Conservation (phyloP, 345 rosid genomes). For the Eucalyptus cloeziana region DNA sequence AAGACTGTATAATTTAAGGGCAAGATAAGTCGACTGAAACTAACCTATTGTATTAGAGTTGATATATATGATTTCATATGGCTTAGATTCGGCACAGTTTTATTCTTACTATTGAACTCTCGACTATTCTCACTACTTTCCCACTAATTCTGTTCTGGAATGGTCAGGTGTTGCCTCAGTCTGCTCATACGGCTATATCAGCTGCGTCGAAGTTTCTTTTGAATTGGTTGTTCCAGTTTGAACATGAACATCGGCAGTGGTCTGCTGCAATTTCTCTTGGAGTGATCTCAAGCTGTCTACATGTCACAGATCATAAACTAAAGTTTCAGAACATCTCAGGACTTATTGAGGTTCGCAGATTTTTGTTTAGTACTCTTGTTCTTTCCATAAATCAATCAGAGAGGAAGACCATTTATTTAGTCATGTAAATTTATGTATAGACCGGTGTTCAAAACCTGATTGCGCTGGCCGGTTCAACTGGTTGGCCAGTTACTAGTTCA, state of each 20-base stretch:
- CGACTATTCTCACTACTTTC: neutral
- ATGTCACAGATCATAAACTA: slow-evolving; percentile 76
- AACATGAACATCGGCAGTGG: slow-evolving; percentile 94
- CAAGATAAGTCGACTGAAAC: neutral
- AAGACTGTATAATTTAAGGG: neutral
- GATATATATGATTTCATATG: neutral
- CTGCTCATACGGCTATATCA: slow-evolving; percentile 62
- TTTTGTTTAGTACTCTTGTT: neutral
- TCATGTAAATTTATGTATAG: neutral
- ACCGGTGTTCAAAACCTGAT: neutral
- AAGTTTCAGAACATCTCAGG: slow-evolving; percentile 59
- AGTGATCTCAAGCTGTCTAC: slow-evolving; percentile 58
- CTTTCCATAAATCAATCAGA: neutral
- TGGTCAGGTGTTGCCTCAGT: slow-evolving; percentile 73
- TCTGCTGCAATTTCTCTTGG: slow-evolving; percentile 94
- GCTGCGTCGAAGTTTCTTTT: slow-evolving; percentile 74
- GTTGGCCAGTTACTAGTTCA: neutral
- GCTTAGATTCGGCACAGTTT: neutral
- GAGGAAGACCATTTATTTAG: neutral
- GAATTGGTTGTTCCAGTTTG: slow-evolving; percentile 70
- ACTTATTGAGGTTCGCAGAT: slow-evolving; percentile 51
- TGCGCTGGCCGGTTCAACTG: neutral
- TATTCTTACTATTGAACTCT: neutral
- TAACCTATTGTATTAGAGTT: neutral
- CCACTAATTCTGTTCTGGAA: neutral